phyloP scores from a whole-genome alignment of 495 filamentous ascomycete species.

The Trichoderma orchidacearum region DNA sequence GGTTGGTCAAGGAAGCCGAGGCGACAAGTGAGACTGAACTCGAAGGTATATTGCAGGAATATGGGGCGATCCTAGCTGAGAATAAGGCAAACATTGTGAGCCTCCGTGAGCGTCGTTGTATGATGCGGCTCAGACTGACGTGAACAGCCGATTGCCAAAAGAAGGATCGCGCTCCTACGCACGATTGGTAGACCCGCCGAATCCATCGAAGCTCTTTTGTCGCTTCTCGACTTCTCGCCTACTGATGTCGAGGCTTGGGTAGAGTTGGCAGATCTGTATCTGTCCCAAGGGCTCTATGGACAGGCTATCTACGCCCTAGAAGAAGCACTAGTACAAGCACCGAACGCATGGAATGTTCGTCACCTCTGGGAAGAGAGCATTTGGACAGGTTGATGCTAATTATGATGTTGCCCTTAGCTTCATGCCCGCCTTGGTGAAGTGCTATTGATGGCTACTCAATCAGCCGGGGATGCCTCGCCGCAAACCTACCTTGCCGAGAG shows the following conservation, averaged over 20 bases:
- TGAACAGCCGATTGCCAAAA: conserved; percentile 67
- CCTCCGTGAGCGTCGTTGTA: conserved; percentile 5
- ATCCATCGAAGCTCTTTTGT: conserved; percentile 57
- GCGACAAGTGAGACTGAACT: conserved; percentile 50
- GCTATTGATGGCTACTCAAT: conserved; percentile 51
- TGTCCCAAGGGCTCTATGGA: conserved; percentile 55
- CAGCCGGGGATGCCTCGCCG: conserved; percentile 25
- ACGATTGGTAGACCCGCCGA: conserved; percentile 55
- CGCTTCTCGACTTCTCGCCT: conserved; percentile 67
- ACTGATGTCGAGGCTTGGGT: conserved; percentile 93
- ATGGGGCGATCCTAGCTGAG: conserved; percentile 58
- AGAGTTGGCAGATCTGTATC: conserved; percentile 78
- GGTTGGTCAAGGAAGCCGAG: conserved; percentile 74
- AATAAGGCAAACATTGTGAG: conserved; percentile 73
- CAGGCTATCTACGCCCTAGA: conserved; percentile 85
- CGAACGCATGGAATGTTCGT: conserved; percentile 89
- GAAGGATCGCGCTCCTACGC: conserved; percentile 65
- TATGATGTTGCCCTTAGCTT: conserved; percentile 35
- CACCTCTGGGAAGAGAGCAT: conserved; percentile 1
- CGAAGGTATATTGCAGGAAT: conserved; percentile 55
- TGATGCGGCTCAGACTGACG: conserved; percentile 7
- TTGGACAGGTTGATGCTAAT: conserved; percentile 3
- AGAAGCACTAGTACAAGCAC: conserved; percentile 76
- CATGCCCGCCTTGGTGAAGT: conserved; percentile 83
- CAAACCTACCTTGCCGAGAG: conserved; percentile 50